phyloP scores from a whole-genome alignment of 1,139 yeast genomes.

The Blastobotrys ciferrii region DNA sequence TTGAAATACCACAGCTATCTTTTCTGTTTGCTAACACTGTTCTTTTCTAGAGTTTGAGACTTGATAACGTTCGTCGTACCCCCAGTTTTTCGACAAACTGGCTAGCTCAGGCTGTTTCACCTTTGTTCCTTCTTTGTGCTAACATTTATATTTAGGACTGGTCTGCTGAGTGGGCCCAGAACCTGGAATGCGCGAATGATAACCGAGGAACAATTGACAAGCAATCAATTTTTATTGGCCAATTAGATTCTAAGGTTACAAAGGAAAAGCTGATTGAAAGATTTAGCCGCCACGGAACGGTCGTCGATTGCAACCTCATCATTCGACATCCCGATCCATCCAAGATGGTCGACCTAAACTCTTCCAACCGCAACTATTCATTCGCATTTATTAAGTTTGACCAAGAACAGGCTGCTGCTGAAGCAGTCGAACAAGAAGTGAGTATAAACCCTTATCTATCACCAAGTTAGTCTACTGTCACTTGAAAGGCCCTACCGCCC shows the following conservation, averaged over 20 bases:
- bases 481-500: no score
- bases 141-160: conserved; percentile 41
- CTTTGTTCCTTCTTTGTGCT: conserved; percentile 46
- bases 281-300: conserved; percentile 65
- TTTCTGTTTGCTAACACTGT: neutral
- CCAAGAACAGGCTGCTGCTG: conserved; percentile 47
- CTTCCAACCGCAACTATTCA: conserved; percentile 42
- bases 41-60: conserved; percentile 10
- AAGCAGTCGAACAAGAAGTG: conserved; percentile 41
- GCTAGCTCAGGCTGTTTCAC: no score
- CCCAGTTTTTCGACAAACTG: neutral
- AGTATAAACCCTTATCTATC: neutral
- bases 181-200: conserved; percentile 43
- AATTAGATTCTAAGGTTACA: conserved; percentile 54
- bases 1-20: neutral
- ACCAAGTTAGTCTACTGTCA: no score
- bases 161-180: conserved; percentile 82
- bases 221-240: conserved; percentile 74
- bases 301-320: conserved; percentile 40
- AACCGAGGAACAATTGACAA: conserved; percentile 54
- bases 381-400: conserved; percentile 72
- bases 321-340: conserved; percentile 16
- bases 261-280: conserved; percentile 55
- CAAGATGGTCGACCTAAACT: neutral
- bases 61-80: conserved; percentile 7